A percentile compares a stretch with the other conserved stretches of the same genome.
phyloP scores from a whole-genome alignment of 768 basidiomycete genomes.

The Psilocybe cyanescens region DNA sequence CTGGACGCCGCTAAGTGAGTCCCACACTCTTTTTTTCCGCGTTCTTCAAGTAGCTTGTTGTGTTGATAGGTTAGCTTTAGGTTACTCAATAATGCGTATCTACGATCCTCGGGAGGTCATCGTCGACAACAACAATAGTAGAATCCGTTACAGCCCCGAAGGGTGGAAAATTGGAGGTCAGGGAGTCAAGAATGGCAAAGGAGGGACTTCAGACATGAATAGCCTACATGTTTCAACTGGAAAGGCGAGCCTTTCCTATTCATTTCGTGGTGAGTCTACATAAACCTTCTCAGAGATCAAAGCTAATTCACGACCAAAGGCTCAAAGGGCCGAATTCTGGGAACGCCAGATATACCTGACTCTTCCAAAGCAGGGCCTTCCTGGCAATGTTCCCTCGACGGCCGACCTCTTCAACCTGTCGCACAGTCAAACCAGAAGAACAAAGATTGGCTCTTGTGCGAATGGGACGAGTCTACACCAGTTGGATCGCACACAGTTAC shows the following conservation, averaged over 20 bases:
- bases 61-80: not conserved
- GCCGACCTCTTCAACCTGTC: not conserved
- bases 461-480: not conserved
- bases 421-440: not conserved
- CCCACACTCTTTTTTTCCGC: not conserved
- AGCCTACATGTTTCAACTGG: not conserved
- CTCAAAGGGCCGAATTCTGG: not conserved
- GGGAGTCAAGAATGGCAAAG: not conserved
- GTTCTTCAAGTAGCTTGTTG: not conserved
- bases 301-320: not conserved
- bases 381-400: not conserved
- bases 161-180: not conserved
- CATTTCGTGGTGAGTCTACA: not conserved
- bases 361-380: not conserved
- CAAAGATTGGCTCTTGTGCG: not conserved
- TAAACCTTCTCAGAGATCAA: not conserved
- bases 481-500: not conserved
- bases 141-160: not conserved
- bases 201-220: not conserved
- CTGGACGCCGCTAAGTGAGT: not conserved
- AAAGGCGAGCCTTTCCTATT: not conserved
- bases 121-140: not conserved
- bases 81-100: not conserved
- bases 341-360: not conserved
- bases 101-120: slow-evolving; percentile 1